Evolutionary conservation across 2,329 filamentous ascomycete species (phyloP).

Genomic region (Colletotrichum orbiculare): DNA sequence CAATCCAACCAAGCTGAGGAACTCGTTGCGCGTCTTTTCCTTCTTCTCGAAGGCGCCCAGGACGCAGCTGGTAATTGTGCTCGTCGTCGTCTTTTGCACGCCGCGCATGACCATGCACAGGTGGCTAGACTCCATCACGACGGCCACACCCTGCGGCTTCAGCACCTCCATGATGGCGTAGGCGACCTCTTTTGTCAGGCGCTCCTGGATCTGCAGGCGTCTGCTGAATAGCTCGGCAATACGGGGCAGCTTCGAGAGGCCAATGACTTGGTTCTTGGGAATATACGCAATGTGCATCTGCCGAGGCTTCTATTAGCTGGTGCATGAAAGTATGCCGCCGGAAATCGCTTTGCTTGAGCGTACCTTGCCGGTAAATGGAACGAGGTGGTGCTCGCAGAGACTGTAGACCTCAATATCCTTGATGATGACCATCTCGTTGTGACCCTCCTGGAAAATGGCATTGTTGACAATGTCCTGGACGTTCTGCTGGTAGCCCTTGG

Average conservation of each 20-base stretch:
- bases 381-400: conserved; percentile 96
- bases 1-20: conserved; percentile 81
- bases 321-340: not conserved
- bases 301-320: conserved; percentile 2
- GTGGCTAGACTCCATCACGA: conserved; percentile 97
- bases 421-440: conserved; percentile 97
- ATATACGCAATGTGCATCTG: conserved; percentile 99
- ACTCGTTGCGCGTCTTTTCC: conserved; percentile 95
- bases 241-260: conserved; percentile 93
- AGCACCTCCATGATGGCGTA: conserved; percentile 93
- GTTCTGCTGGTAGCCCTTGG: conserved; percentile 96
- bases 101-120: conserved; percentile 99
- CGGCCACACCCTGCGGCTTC: conserved; percentile 92
- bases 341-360: conserved; percentile 22
- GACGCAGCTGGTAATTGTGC: conserved; percentile 96
- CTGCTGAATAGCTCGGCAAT: conserved; percentile 98
- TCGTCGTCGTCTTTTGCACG: conserved; percentile 89
- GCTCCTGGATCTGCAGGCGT: conserved; percentile 93
- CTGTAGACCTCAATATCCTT: conserved; percentile 97
- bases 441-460: conserved; percentile 95
- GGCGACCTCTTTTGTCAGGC: conserved; percentile 95
- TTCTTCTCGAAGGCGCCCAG: conserved; percentile 94
- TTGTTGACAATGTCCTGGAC: conserved; percentile 90
- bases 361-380: conserved; percentile 96
- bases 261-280: conserved; percentile 88